These are phyloP conservation scores for Dioscorea dumetorum DNA, from an alignment of 106 monocot species.

Conservation along the genomic window DNA sequence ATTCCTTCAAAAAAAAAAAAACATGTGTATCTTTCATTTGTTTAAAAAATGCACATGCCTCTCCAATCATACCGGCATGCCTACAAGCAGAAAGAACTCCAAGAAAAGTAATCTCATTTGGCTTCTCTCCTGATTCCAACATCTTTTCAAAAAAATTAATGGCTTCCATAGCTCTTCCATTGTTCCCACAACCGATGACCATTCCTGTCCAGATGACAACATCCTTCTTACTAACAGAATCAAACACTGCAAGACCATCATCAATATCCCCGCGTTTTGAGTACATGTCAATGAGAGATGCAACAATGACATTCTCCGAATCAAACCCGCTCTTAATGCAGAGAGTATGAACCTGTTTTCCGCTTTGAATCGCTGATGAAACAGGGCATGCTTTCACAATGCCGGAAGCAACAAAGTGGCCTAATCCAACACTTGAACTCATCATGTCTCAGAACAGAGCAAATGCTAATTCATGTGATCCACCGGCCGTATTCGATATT, in stretches of 20 bases:
- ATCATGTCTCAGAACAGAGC: slow-evolving; percentile 50
- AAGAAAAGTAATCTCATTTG: slow-evolving; percentile 57
- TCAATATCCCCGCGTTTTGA: slow-evolving; percentile 68
- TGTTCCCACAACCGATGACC: slow-evolving; percentile 54
- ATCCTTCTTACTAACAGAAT: slow-evolving; percentile 20
- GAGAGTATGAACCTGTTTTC: slow-evolving; percentile 50
- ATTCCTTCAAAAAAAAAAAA: no score
- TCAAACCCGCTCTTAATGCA: slow-evolving; percentile 38
- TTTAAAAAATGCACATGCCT: slow-evolving; percentile 37
- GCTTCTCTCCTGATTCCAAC: slow-evolving; percentile 37
- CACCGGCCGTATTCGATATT: slow-evolving; percentile 51
- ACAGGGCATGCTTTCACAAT: slow-evolving; percentile 49
- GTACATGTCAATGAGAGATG: slow-evolving; percentile 68
- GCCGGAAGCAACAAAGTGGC: slow-evolving; percentile 38
- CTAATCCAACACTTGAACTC: slow-evolving; percentile 10
- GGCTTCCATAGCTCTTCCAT: slow-evolving; percentile 59
- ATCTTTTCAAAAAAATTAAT: slow-evolving; percentile 41
- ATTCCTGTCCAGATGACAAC: slow-evolving; percentile 51
- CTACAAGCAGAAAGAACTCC: slow-evolving; percentile 72
- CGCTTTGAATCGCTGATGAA: slow-evolving; percentile 26
- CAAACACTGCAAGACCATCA: slow-evolving; percentile 31
- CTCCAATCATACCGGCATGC: slow-evolving; percentile 53
- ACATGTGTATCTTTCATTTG: slow-evolving; percentile 23
- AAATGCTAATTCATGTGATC: slow-evolving; percentile 35
- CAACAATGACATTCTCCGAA: slow-evolving; percentile 23